Percentiles rank a stretch among this genome's conserved stretches.
Conservation (phyloP, 768 basidiomycete genomes). For the Boletus vinaceobasis region DNA sequence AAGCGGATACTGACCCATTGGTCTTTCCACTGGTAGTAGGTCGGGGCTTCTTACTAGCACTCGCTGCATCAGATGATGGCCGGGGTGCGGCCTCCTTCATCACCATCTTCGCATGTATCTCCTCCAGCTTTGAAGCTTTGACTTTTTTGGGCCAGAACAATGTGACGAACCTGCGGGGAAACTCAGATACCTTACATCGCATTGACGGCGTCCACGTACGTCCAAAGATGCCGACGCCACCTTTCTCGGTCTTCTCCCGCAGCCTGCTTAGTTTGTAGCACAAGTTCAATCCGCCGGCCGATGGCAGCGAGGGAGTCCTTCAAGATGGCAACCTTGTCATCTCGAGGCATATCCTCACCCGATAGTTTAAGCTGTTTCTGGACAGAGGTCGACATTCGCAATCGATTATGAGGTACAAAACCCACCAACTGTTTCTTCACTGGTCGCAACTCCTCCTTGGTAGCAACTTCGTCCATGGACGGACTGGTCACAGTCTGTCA, state of each 20-base stretch:
- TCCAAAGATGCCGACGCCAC: conserved; percentile 96
- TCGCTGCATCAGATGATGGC: conserved; percentile 45
- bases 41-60: conserved; percentile 57
- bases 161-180: conserved; percentile 72
- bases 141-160: conserved; percentile 98
- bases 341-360: conserved; percentile 89
- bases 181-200: conserved; percentile 10
- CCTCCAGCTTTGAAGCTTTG: conserved; percentile 87
- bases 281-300: conserved; percentile 84
- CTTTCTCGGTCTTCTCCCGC: conserved; percentile 80
- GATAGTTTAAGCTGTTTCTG: conserved; percentile 95
- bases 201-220: conserved; percentile 52
- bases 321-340: conserved; percentile 93
- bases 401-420: conserved; percentile 4
- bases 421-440: conserved; percentile 93
- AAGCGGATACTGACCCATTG: conserved; percentile 47
- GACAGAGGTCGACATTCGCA: conserved; percentile 2
- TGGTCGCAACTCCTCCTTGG: conserved; percentile 93
- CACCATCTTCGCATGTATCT: conserved; percentile 95
- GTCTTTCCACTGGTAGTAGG: conserved; percentile 46
- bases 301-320: conserved; percentile 95
- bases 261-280: conserved; percentile 70
- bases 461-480: conserved; percentile 90
- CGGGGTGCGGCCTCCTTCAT: conserved; percentile 77
- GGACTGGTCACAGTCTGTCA: conserved; percentile 47